Evolutionary conservation across 257 asterid genomes (phyloP), one percentile per base, ranked within the genome.

Genomic region (Thymus quinquecostatus): DNA sequence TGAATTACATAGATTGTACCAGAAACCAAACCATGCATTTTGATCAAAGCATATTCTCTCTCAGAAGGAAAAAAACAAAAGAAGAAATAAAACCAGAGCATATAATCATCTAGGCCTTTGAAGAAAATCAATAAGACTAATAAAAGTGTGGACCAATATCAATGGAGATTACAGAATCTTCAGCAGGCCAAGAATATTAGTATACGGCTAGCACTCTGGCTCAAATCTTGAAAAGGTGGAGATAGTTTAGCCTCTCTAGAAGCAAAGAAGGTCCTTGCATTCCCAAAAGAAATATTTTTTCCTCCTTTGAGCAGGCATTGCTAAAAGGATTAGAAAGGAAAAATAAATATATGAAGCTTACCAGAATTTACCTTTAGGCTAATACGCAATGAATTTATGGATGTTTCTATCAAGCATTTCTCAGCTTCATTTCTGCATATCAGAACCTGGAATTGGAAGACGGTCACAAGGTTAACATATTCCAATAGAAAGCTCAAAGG

Each of bases 391-490:
- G 99, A 95, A 80, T 95, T 95, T 75, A 95, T 92, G 72, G 99
- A 95, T 61, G 99, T 89, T 77, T 95, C 99, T 75, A 95, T 92
- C 96, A 95, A 92, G 83, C 98, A 95, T 81, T 86, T 89, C 81
- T 95, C 99, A 70, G 98, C 89, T 78, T 92, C 99, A 80, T 89
- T 95, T 82, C 98, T 80, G 69, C 99, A 95, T 61, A 95, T 95
- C 70, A 87, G 59, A 74, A 95, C 94, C 99, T 92, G 91, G 62
- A 75, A 70, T 71, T 74, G 70, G 73, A 60, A 78, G 73, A 71
- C 4, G 63, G 63, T 30, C 55, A 82, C 28, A 65, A 64, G 30
- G 60, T 66, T 32, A 76, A 55, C 59, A 59, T 12, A 66, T 33
- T 75, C 49, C 63, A 70, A 68, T 8, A 12, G 30, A 78, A 70